phyloP scores from a whole-genome alignment of 495 filamentous ascomycete genomes.

The Penicillium bialowiezense region DNA sequence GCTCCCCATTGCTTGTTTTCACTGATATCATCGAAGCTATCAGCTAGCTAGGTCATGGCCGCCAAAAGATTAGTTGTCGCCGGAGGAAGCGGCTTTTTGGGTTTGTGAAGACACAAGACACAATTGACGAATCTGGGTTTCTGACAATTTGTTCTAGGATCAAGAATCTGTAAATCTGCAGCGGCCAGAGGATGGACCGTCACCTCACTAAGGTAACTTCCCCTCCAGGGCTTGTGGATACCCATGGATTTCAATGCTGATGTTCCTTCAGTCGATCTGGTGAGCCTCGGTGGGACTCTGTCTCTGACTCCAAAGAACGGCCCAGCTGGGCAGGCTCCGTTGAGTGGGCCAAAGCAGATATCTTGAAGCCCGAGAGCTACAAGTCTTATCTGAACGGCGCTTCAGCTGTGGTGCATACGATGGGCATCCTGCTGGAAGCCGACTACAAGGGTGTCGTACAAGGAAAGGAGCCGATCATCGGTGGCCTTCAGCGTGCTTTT shows the following conservation, averaged over 20 bases:
- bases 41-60: slow-evolving; percentile 31
- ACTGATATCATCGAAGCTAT: slow-evolving; percentile 43
- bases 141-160: slow-evolving; percentile 47
- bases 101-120: slow-evolving; percentile 31
- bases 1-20: slow-evolving; percentile 26
- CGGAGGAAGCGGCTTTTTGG: slow-evolving; percentile 92
- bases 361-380: slow-evolving; percentile 78
- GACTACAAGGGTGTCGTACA: slow-evolving; percentile 93
- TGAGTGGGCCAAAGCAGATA: slow-evolving; percentile 82
- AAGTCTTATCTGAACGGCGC: slow-evolving; percentile 66
- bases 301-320: slow-evolving; percentile 68
- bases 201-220: slow-evolving; percentile 73
- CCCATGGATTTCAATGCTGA: not conserved
- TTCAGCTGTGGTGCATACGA: slow-evolving; percentile 82
- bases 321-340: slow-evolving; percentile 81
- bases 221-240: not conserved
- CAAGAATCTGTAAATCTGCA: slow-evolving; percentile 87
- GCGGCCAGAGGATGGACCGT: slow-evolving; percentile 81
- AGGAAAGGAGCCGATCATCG: slow-evolving; percentile 72
- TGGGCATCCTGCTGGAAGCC: slow-evolving; percentile 96
- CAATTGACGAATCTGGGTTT: not conserved
- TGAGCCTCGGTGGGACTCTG: slow-evolving; percentile 74
- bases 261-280: slow-evolving; percentile 70
- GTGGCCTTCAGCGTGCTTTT: slow-evolving; percentile 76
- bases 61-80: slow-evolving; percentile 79